A percentile compares a stretch with the other conserved stretches of the same genome.
Evolutionary conservation across 768 basidiomycete genomes (phyloP).

Genomic region (Calocybe gangraenosa): DNA sequence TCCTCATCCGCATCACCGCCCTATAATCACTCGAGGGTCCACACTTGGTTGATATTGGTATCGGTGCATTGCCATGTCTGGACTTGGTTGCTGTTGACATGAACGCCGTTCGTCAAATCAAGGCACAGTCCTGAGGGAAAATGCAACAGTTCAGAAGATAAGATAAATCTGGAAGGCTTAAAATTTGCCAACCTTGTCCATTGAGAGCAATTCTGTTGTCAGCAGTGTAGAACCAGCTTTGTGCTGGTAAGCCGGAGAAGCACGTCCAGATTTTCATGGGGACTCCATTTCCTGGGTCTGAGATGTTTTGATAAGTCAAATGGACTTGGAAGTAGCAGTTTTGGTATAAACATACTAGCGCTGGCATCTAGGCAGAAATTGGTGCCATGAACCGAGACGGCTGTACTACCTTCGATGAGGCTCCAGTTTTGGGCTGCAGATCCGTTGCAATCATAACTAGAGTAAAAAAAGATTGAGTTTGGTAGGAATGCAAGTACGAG

Average conservation of each 20-base stretch:
- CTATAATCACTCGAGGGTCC: neutral
- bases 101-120: constrained; percentile 15
- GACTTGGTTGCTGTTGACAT: constrained; percentile 8
- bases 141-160: neutral
- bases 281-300: constrained; percentile 25
- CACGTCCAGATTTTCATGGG: constrained; percentile 35
- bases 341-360: constrained; percentile 15
- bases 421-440: constrained; percentile 25
- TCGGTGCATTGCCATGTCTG: neutral
- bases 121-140: constrained; percentile 13
- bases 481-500: neutral
- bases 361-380: constrained; percentile 33
- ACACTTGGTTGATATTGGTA: neutral
- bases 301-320: no score
- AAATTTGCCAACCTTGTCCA: constrained; percentile 8
- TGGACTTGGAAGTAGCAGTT: neutral
- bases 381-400: constrained; percentile 25
- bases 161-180: neutral
- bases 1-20: no score
- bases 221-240: constrained; percentile 27
- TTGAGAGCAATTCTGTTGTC: constrained; percentile 22
- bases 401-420: constrained; percentile 21
- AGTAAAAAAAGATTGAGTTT: neutral
- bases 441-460: neutral
- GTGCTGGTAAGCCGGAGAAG: constrained; percentile 26